A percentile compares a stretch with the other conserved stretches of the same genome.
phyloP scores from a whole-genome alignment of 208 protist genomes.

The Crithidia fasciculata region DNA sequence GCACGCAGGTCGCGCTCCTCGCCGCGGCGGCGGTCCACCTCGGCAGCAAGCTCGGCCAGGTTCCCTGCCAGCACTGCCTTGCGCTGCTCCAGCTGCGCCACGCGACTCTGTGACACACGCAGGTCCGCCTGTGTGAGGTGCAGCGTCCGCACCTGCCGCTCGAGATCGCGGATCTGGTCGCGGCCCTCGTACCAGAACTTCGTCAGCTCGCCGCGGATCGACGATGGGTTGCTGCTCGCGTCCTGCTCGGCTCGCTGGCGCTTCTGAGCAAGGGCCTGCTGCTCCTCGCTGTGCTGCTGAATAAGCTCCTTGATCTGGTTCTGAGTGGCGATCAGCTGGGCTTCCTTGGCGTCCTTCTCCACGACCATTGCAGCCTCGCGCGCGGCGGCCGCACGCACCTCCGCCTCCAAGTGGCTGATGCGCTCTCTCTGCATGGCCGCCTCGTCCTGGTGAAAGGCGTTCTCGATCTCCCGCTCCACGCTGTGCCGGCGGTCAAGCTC shows the following conservation, averaged over 20 bases:
- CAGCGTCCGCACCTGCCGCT: slow-evolving; percentile 43
- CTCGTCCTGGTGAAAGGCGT: slow-evolving; percentile 22
- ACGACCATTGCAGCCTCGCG: slow-evolving; percentile 18
- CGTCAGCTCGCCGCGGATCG: slow-evolving; percentile 63
- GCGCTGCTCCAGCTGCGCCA: slow-evolving; percentile 59
- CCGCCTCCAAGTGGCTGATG: slow-evolving; percentile 15
- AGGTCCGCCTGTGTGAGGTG: slow-evolving; percentile 43
- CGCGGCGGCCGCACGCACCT: slow-evolving; percentile 27
- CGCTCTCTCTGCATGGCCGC: slow-evolving; percentile 28
- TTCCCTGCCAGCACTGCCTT: slow-evolving; percentile 45
- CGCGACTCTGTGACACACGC: slow-evolving; percentile 50
- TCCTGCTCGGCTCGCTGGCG: slow-evolving; percentile 55
- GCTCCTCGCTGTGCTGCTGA: slow-evolving; percentile 39
- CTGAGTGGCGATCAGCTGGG: slow-evolving; percentile 25
- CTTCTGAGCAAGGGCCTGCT: slow-evolving; percentile 41
- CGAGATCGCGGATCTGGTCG: slow-evolving; percentile 53
- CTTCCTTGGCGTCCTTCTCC: slow-evolving; percentile 24
- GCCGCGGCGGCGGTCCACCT: slow-evolving; percentile 57
- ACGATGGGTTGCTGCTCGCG: slow-evolving; percentile 47
- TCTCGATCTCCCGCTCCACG: slow-evolving; percentile 33
- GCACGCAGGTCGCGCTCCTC: slow-evolving; percentile 63
- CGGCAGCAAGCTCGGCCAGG: slow-evolving; percentile 53
- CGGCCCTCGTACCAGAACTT: slow-evolving; percentile 78
- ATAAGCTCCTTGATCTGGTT: slow-evolving; percentile 22
- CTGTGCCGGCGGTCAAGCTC: slow-evolving; percentile 28